Percentiles rank a stretch among this genome's conserved stretches.
These are phyloP conservation scores for Saprolegnia diclina DNA, from an alignment of 352 stramenopile species.

Conservation along the genomic window DNA sequence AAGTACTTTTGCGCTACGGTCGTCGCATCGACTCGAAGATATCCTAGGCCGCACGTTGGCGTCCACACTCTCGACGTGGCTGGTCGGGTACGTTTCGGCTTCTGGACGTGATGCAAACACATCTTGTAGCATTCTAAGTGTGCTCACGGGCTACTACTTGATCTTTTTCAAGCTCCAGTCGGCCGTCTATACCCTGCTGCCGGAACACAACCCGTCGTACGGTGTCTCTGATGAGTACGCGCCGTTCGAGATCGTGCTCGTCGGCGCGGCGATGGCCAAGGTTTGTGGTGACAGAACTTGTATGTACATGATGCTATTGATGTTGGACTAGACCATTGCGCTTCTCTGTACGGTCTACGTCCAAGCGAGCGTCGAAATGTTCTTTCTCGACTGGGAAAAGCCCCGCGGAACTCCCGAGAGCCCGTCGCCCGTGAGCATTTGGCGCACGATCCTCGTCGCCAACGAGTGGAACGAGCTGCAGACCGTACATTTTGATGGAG, in stretches of 20 bases:
- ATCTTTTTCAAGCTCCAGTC: slow-evolving; percentile 93
- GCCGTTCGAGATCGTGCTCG: slow-evolving; percentile 77
- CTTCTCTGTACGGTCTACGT: slow-evolving; percentile 64
- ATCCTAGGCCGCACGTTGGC: neutral
- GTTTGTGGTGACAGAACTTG: neutral
- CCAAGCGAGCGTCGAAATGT: slow-evolving; percentile 79
- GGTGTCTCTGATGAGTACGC: slow-evolving; percentile 79
- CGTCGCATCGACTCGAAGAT: neutral
- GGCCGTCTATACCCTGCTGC: slow-evolving; percentile 84
- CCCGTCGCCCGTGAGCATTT: slow-evolving; percentile 80
- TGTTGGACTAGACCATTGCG: slow-evolving; percentile 72
- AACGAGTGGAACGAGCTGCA: slow-evolving; percentile 94
- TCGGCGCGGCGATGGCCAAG: slow-evolving; percentile 38
- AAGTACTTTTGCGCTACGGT: slow-evolving; percentile 29
- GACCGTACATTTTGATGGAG: slow-evolving; percentile 36
- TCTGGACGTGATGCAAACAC: too few relatives aligned
- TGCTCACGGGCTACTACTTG: slow-evolving; percentile 84
- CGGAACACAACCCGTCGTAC: slow-evolving; percentile 48
- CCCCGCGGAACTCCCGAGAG: slow-evolving; percentile 40
- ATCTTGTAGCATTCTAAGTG: slow-evolving; percentile 46
- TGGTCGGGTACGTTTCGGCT: neutral
- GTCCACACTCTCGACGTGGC: neutral
- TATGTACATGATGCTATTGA: too few relatives aligned
- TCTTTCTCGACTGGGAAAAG: slow-evolving; percentile 95
- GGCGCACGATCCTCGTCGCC: slow-evolving; percentile 90